phyloP scores from a whole-genome alignment of 768 basidiomycete species.

The Butyriboletus loyo region DNA sequence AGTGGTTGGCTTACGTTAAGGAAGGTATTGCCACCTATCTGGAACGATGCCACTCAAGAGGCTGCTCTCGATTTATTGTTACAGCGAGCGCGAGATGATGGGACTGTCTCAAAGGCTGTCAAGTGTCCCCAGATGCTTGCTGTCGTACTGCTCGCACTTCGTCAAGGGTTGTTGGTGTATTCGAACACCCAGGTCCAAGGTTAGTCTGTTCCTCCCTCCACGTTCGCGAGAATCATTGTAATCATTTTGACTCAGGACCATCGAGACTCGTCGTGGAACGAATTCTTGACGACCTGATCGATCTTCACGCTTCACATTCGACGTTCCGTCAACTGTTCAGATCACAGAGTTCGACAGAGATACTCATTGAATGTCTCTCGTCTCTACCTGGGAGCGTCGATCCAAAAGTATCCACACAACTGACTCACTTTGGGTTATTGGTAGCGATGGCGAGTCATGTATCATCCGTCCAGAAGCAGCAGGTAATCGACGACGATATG shows the following conservation, averaged over 20 bases:
- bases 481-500: constrained; percentile 44
- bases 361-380: constrained; percentile 65
- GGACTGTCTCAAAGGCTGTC: constrained; percentile 31
- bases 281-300: constrained; percentile 66
- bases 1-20: constrained; percentile 81
- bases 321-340: constrained; percentile 73
- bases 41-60: constrained; percentile 66
- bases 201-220: neutral
- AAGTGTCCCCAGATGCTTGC: constrained; percentile 69
- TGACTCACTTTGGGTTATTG: constrained; percentile 66
- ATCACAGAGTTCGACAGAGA: constrained; percentile 64
- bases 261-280: constrained; percentile 17
- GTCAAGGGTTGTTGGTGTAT: constrained; percentile 46
- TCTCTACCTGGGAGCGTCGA: constrained; percentile 31
- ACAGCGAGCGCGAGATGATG: constrained; percentile 35
- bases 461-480: constrained; percentile 64
- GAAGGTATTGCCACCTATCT: constrained; percentile 60
- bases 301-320: constrained; percentile 58
- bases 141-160: constrained; percentile 67
- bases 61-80: constrained; percentile 69
- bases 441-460: constrained; percentile 64
- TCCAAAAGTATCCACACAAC: constrained; percentile 53
- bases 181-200: constrained; percentile 19
- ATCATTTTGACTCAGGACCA: constrained; percentile 17
- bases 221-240: neutral